A percentile compares a stretch with the other conserved stretches of the same genome.
Evolutionary conservation across 2,329 filamentous ascomycete species (phyloP).

Genomic region (Zalaria obscura): DNA sequence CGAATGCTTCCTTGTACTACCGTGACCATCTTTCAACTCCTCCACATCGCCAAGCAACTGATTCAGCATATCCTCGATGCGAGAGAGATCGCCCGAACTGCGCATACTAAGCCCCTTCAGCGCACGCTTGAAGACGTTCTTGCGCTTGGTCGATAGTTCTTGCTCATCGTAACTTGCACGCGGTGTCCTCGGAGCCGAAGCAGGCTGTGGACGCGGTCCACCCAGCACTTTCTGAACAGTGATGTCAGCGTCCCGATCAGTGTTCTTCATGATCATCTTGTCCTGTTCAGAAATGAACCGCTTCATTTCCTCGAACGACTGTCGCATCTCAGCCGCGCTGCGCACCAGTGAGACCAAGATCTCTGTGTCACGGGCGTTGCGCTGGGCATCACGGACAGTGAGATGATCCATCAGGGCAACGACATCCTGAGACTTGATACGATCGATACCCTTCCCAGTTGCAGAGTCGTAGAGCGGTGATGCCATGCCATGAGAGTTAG

Average conservation of each 20-base stretch:
- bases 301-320: slow-evolving; percentile 91
- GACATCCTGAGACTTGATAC: slow-evolving; percentile 92
- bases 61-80: slow-evolving; percentile 82
- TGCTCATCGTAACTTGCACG: slow-evolving; percentile 35
- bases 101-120: slow-evolving; percentile 80
- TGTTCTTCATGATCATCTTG: slow-evolving; percentile 71
- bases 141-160: slow-evolving; percentile 62
- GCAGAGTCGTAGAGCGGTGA: slow-evolving; percentile 84
- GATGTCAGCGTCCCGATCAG: slow-evolving; percentile 77
- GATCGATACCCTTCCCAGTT: slow-evolving; percentile 74
- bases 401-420: slow-evolving; percentile 97
- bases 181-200: slow-evolving; percentile 42
- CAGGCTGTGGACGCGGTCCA: slow-evolving; percentile 72
- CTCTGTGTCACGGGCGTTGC: slow-evolving; percentile 90
- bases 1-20: slow-evolving; percentile 11
- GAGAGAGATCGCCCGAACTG: slow-evolving; percentile 72
- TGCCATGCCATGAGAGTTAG: slow-evolving; percentile 80
- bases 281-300: slow-evolving; percentile 82
- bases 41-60: slow-evolving; percentile 89
- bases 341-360: slow-evolving; percentile 89
- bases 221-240: slow-evolving; percentile 70
- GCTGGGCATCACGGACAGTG: slow-evolving; percentile 90
- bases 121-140: slow-evolving; percentile 89
- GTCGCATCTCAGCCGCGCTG: slow-evolving; percentile 91
- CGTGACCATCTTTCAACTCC: slow-evolving; percentile 32